Evolutionary conservation across 2,329 filamentous ascomycete genomes (phyloP).

Genomic region (Fusarium dimerum): DNA sequence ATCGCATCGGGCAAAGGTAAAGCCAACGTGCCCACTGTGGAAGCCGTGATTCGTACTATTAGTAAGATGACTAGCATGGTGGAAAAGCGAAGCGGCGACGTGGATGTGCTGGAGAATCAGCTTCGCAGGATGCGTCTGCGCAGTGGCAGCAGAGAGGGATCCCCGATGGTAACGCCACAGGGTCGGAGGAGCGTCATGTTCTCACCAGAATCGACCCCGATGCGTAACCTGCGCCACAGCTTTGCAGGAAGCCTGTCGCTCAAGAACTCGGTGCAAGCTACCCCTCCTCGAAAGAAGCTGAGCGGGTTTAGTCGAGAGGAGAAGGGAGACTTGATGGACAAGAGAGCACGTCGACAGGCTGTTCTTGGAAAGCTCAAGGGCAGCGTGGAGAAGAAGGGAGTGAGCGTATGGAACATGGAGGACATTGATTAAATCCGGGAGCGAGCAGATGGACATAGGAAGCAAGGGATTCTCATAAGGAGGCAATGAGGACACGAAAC

Average conservation of each 20-base stretch:
- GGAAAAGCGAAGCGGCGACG: constrained; percentile 85
- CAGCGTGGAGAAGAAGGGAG: constrained; percentile 51
- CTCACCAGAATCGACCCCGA: constrained; percentile 46
- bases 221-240: constrained; percentile 44
- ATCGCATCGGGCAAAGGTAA: constrained; percentile 48
- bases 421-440: constrained; percentile 42
- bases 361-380: constrained; percentile 54
- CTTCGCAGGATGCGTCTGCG: constrained; percentile 70
- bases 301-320: constrained; percentile 62
- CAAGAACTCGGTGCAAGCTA: constrained; percentile 39
- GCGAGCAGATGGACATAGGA: constrained; percentile 3
- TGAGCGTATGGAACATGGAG: constrained; percentile 52
- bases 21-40: constrained; percentile 74
- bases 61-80: constrained; percentile 90
- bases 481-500: constrained; percentile 17
- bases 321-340: constrained; percentile 56
- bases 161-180: constrained; percentile 43
- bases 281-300: constrained; percentile 61
- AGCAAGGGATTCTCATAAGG: constrained; percentile 3
- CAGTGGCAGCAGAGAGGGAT: constrained; percentile 45
- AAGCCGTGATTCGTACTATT: constrained; percentile 89
- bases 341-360: constrained; percentile 52
- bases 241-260: constrained; percentile 43
- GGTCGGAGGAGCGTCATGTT: constrained; percentile 39
- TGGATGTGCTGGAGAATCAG: constrained; percentile 86